Conservation (phyloP, 768 basidiomycete species). For the Albatrellus ellisii region DNA sequence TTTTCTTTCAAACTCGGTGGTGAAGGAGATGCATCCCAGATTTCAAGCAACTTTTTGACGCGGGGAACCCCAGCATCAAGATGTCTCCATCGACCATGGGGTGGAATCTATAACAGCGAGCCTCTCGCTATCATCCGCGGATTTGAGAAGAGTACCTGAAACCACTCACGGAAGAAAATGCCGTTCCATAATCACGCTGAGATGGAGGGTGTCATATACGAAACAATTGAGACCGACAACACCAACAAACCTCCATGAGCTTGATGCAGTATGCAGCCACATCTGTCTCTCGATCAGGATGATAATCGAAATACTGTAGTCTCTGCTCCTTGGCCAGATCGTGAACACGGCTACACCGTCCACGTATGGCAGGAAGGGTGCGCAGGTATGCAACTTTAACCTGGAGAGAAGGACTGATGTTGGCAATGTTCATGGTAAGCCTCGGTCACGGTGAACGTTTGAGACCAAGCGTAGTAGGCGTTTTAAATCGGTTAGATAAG, state of each 20-base stretch:
- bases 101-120: conserved; percentile 45
- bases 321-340: conserved; percentile 61
- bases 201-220: conserved; percentile 1
- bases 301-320: conserved; percentile 78
- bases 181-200: conserved; percentile 70
- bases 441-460: not conserved
- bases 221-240: not conserved
- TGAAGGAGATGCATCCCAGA: conserved; percentile 35
- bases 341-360: conserved; percentile 69
- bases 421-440: conserved; percentile 10
- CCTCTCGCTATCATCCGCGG: not conserved
- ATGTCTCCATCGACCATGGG: conserved; percentile 86
- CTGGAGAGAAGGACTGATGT: conserved; percentile 8
- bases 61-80: conserved; percentile 60
- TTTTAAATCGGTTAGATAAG: not conserved
- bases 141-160: not conserved
- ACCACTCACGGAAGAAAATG: conserved; percentile 44
- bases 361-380: conserved; percentile 81
- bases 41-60: conserved; percentile 41
- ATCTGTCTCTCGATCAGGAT: conserved; percentile 57
- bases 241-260: conserved; percentile 57
- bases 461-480: not conserved
- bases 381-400: conserved; percentile 58
- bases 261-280: conserved; percentile 63
- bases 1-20: conserved; percentile 42